Evolutionary conservation across 257 asterid genomes (phyloP).

Genomic region (Coffea canephora): DNA sequence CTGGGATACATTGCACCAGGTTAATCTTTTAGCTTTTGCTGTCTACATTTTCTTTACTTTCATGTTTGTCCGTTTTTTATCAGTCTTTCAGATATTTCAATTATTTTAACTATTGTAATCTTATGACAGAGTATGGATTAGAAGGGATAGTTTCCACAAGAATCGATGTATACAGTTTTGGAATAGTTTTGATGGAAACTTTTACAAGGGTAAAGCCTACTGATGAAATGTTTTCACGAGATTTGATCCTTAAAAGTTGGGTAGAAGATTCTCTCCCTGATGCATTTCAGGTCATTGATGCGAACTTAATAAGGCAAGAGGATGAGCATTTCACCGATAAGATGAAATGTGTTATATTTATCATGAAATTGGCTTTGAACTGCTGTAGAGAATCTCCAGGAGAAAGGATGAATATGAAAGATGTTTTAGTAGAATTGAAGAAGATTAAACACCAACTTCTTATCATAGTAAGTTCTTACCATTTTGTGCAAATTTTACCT

Average conservation of each 20-base stretch:
- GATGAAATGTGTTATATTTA: constrained; percentile 21
- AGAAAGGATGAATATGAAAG: constrained; percentile 30
- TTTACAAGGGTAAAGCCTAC: background rate
- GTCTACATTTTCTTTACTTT: too few species aligned
- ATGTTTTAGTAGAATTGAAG: constrained; percentile 18
- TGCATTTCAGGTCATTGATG: constrained; percentile 15
- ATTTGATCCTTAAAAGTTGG: background rate
- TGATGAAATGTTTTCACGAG: background rate
- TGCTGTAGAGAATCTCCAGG: constrained; percentile 29
- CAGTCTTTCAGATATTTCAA: background rate
- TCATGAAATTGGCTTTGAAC: constrained; percentile 30
- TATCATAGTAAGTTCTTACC: too few species aligned
- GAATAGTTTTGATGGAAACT: constrained; percentile 7
- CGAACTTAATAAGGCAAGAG: constrained; percentile 13
- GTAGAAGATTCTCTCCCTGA: background rate
- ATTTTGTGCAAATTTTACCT: too few species aligned
- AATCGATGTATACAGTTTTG: constrained; percentile 3
- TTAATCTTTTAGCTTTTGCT: too few species aligned
- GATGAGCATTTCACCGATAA: constrained; percentile 10
- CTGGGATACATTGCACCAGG: too few species aligned
- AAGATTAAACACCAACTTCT: constrained; percentile 27
- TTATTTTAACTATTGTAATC: background rate
- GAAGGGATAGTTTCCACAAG: background rate
- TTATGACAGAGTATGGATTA: background rate
- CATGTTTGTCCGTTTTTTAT: too few species aligned